These are phyloP conservation scores for Naumovozyma baii DNA, from an alignment of 805 yeast species.

Conservation along the genomic window DNA sequence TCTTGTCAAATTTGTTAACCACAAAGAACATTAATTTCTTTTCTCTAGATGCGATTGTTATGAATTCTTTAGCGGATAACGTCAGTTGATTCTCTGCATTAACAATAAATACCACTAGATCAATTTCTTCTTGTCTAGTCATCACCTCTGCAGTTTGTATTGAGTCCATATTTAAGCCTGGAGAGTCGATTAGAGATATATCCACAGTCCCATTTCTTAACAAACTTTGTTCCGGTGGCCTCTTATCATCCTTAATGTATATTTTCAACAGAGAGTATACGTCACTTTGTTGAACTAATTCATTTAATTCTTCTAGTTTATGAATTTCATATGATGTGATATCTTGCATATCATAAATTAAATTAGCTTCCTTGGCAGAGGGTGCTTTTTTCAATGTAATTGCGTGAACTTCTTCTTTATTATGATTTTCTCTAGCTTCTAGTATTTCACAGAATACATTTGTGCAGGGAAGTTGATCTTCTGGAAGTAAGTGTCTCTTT, in stretches of 20 bases:
- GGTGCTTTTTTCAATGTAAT: constrained; percentile 43
- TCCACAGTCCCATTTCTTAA: constrained; percentile 86
- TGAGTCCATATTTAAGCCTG: constrained; percentile 89
- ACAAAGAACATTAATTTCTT: constrained; percentile 89
- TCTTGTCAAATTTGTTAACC: constrained; percentile 84
- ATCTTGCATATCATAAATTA: constrained; percentile 35
- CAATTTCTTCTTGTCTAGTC: constrained; percentile 94
- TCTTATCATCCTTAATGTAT: constrained; percentile 59
- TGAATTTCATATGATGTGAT: constrained; percentile 55
- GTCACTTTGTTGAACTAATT: constrained; percentile 66
- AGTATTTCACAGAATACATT: constrained; percentile 90
- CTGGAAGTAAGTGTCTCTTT: constrained; percentile 71
- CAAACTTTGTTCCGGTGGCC: constrained; percentile 57
- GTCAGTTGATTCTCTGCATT: constrained; percentile 95
- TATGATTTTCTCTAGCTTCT: constrained; percentile 67
- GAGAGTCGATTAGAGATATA: constrained; percentile 89
- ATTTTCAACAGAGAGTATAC: constrained; percentile 65
- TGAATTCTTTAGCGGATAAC: constrained; percentile 86
- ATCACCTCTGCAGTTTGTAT: constrained; percentile 91
- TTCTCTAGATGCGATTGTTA: constrained; percentile 81
- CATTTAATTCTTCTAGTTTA: constrained; percentile 47
- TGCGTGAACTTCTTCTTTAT: constrained; percentile 89
- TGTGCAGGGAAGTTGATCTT: constrained; percentile 97
- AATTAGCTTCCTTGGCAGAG: constrained; percentile 21
- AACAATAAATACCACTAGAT: constrained; percentile 89